Conservation (phyloP, 495 filamentous ascomycete species). For the Penicillium steckii region DNA sequence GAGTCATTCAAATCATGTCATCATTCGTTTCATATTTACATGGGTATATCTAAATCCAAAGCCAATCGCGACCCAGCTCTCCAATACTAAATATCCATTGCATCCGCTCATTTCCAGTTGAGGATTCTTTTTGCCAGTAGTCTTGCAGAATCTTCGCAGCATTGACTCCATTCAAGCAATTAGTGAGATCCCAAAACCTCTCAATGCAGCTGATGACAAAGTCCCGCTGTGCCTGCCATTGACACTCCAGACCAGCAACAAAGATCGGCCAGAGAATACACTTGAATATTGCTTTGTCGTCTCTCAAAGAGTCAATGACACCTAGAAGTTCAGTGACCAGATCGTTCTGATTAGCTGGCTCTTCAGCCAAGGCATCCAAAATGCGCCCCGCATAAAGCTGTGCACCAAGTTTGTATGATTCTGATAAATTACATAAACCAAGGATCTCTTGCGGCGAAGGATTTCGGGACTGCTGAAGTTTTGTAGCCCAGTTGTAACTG, state of each 20-base stretch:
- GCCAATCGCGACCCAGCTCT: conserved; percentile 36
- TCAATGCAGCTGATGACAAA: conserved; percentile 31
- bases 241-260: conserved; percentile 51
- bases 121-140: conserved; percentile 26
- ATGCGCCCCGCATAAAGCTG: conserved; percentile 35
- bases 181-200: conserved; percentile 36
- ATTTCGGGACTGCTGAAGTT: conserved; percentile 28
- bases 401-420: conserved; percentile 31
- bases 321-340: conserved; percentile 42
- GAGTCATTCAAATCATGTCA: not conserved
- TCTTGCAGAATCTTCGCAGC: conserved; percentile 29
- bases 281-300: conserved; percentile 49
- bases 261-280: conserved; percentile 59
- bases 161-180: conserved; percentile 39
- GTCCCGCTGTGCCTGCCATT: conserved; percentile 21
- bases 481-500: conserved; percentile 32
- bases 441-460: conserved; percentile 22
- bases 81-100: conserved; percentile 43
- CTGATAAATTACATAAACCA: conserved; percentile 25
- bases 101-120: conserved; percentile 4
- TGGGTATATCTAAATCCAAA: conserved; percentile 28
- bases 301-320: conserved; percentile 43
- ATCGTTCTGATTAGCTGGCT: conserved; percentile 22
- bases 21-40: not conserved
- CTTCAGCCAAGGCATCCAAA: conserved; percentile 23